Percentiles rank a stretch among this genome's conserved stretches.
Evolutionary conservation across 257 asterid species (phyloP).

Genomic region (Coffea eugenioides): DNA sequence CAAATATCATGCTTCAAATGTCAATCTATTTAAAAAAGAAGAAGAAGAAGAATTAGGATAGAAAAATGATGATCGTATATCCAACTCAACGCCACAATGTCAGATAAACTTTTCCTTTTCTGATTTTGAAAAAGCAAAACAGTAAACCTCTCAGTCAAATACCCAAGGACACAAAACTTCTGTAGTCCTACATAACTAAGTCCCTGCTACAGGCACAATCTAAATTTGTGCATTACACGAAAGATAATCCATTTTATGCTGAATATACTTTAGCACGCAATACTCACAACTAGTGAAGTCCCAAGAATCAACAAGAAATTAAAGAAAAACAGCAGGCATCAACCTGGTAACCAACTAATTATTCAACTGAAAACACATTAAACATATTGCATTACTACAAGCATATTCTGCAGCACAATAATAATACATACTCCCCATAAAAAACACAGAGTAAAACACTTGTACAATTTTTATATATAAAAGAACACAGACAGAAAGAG

Average conservation of each 20-base stretch:
- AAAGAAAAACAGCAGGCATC: background rate
- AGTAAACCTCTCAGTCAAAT: background rate
- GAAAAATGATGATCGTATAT: background rate
- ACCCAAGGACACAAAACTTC: background rate
- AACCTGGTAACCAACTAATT: background rate
- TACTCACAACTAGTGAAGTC: background rate
- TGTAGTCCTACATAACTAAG: background rate
- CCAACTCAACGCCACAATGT: background rate
- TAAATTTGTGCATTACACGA: background rate
- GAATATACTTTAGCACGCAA: background rate
- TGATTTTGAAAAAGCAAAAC: background rate
- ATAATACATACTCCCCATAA: background rate
- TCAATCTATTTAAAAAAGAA: background rate
- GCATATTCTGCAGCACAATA: background rate
- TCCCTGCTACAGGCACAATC: background rate
- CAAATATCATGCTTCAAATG: background rate
- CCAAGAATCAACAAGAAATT: background rate
- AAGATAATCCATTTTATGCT: background rate
- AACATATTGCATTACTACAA: background rate
- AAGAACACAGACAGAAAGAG: background rate
- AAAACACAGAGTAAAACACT: background rate
- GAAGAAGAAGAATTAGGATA: background rate
- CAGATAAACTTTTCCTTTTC: background rate
- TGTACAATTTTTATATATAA: background rate
- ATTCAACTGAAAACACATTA: background rate